phyloP scores from a whole-genome alignment of 2,329 filamentous ascomycete species.

The Colletotrichum gigasporum region DNA sequence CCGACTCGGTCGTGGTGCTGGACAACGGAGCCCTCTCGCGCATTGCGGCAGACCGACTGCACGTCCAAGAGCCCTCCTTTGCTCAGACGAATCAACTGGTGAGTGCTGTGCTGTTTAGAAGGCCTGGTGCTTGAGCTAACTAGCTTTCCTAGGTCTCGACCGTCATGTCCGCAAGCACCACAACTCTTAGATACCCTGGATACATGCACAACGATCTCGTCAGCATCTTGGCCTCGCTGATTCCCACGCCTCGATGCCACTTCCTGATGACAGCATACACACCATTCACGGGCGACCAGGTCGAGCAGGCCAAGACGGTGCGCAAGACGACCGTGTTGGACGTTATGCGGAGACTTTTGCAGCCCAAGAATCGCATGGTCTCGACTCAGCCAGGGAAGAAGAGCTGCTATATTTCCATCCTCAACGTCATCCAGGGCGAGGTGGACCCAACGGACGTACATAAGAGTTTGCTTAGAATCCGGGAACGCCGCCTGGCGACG shows the following conservation, averaged over 20 bases:
- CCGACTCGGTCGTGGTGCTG: conserved; percentile 95
- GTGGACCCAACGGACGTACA: conserved; percentile 98
- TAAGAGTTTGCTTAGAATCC: conserved; percentile 95
- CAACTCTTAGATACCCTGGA: conserved; percentile 93
- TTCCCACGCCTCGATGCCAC: conserved; percentile 95
- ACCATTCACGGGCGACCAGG: conserved; percentile 94
- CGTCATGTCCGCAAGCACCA: conserved; percentile 98
- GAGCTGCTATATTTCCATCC: conserved; percentile 98
- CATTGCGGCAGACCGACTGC: conserved; percentile 92
- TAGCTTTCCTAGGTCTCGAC: conserved; percentile 75
- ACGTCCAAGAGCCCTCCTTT: conserved; percentile 95
- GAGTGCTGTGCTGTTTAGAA: conserved; percentile 33
- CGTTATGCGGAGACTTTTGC: conserved; percentile 93
- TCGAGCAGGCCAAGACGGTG: conserved; percentile 96
- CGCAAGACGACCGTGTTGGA: conserved; percentile 98
- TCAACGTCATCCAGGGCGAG: conserved; percentile 99
- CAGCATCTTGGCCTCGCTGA: conserved; percentile 94
- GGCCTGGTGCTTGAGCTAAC: not conserved
- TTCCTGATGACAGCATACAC: conserved; percentile 99
- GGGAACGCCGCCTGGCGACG: conserved; percentile 90
- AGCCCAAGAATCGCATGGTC: conserved; percentile 99
- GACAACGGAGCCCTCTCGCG: conserved; percentile 94
- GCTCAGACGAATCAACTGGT: conserved; percentile 97
- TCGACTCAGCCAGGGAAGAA: conserved; percentile 94
- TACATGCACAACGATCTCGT: conserved; percentile 99